phyloP scores from a whole-genome alignment of 2,329 filamentous ascomycete species.

The Pseudonectria foliicola region DNA sequence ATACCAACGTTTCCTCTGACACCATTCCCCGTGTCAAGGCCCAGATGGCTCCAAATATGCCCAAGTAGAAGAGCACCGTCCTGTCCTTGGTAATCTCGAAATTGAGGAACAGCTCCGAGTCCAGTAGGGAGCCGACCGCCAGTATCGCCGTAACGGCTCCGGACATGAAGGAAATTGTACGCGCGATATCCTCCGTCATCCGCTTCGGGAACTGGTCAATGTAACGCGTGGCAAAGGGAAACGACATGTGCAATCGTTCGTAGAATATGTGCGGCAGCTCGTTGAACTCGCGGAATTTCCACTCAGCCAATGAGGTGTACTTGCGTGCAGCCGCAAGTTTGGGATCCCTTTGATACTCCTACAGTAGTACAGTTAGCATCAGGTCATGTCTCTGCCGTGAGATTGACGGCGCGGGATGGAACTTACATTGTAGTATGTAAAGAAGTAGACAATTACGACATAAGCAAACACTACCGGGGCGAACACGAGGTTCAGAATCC shows the following conservation, averaged over 20 bases:
- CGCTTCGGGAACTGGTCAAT: slow-evolving; percentile 95
- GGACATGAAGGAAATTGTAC: slow-evolving; percentile 80
- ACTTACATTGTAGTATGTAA: slow-evolving; percentile 84
- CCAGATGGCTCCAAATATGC: slow-evolving; percentile 76
- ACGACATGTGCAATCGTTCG: slow-evolving; percentile 86
- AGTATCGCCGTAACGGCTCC: slow-evolving; percentile 83
- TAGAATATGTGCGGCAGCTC: slow-evolving; percentile 89
- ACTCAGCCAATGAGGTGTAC: slow-evolving; percentile 89
- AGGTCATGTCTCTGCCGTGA: background rate
- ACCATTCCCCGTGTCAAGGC: slow-evolving; percentile 75
- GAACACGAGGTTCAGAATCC: slow-evolving; percentile 76
- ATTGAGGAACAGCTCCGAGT: slow-evolving; percentile 81
- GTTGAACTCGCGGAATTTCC: slow-evolving; percentile 99
- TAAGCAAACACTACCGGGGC: slow-evolving; percentile 85
- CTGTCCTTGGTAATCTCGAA: slow-evolving; percentile 88
- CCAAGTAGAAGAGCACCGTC: slow-evolving; percentile 85
- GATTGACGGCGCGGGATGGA: background rate
- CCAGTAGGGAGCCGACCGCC: slow-evolving; percentile 74
- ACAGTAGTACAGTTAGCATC: slow-evolving; percentile 1
- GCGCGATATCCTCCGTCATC: slow-evolving; percentile 78
- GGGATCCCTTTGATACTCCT: slow-evolving; percentile 95
- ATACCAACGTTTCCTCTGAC: slow-evolving; percentile 80
- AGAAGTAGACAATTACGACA: slow-evolving; percentile 82
- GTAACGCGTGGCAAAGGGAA: slow-evolving; percentile 86
- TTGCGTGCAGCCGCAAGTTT: slow-evolving; percentile 73